These are phyloP conservation scores for Xylariaceae sp. DNA, from an alignment of 2,329 filamentous ascomycete genomes.

Conservation along the genomic window DNA sequence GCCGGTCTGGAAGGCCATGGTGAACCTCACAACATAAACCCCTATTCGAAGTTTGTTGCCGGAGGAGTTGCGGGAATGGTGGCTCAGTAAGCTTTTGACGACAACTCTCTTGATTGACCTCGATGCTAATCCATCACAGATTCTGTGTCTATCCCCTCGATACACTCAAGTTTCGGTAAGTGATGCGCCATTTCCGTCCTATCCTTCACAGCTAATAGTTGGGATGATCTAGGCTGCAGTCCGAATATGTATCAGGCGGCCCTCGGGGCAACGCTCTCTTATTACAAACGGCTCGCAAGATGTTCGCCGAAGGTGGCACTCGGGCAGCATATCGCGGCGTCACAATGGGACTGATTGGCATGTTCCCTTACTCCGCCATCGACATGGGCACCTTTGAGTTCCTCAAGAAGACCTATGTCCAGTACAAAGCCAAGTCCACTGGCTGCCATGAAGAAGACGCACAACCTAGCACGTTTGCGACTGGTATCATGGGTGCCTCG, in stretches of 20 bases:
- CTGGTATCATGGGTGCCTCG: constrained; percentile 82
- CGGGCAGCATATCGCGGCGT: constrained; percentile 83
- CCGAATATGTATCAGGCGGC: constrained; percentile 83
- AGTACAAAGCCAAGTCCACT: constrained; percentile 61
- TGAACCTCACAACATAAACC: constrained; percentile 72
- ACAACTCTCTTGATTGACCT: neutral
- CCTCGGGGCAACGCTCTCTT: constrained; percentile 79
- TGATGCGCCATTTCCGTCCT: constrained; percentile 1
- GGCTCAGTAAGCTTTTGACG: constrained; percentile 61
- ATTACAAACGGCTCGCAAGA: constrained; percentile 74
- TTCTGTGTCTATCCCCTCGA: constrained; percentile 94
- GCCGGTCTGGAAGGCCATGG: constrained; percentile 83
- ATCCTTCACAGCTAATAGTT: constrained; percentile 22
- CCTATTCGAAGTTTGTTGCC: constrained; percentile 82
- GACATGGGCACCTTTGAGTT: constrained; percentile 95
- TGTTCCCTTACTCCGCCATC: constrained; percentile 97
- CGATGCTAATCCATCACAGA: constrained; percentile 36
- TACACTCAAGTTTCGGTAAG: constrained; percentile 63
- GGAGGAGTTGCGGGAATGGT: constrained; percentile 91
- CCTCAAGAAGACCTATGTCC: constrained; percentile 69
- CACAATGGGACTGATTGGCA: constrained; percentile 88
- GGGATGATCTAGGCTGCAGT: constrained; percentile 70
- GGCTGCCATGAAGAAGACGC: constrained; percentile 80
- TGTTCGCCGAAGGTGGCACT: constrained; percentile 72
- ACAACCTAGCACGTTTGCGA: constrained; percentile 72